Conservation (phyloP, 805 yeast species). For the Metschnikowia corniflorae region DNA sequence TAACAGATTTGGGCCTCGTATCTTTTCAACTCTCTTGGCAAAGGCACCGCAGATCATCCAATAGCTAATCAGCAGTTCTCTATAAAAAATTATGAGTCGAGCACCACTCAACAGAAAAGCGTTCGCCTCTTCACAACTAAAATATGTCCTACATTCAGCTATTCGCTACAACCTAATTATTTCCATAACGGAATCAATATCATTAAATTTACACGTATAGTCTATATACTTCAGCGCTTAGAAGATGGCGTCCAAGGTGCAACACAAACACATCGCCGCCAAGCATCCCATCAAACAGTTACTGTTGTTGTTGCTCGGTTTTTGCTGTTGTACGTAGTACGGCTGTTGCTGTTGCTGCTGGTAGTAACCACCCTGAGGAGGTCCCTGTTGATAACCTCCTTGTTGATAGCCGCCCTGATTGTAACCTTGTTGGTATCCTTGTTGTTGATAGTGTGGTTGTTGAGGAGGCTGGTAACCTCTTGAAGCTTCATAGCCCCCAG, state of each 20-base stretch:
- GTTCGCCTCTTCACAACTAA: too few relatives aligned
- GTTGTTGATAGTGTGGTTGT: slow-evolving; percentile 16
- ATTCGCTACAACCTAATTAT: too few relatives aligned
- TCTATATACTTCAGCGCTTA: too few relatives aligned
- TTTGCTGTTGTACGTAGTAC: slow-evolving; percentile 41
- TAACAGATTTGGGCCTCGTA: too few relatives aligned
- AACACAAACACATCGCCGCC: slow-evolving; percentile 40
- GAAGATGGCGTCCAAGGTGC: slow-evolving; percentile 29
- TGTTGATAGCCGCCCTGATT: slow-evolving; percentile 13
- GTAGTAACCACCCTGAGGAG: slow-evolving; percentile 30
- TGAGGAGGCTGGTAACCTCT: slow-evolving; percentile 22
- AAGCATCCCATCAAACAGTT: slow-evolving; percentile 39
- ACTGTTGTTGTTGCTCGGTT: slow-evolving; percentile 23
- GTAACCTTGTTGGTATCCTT: slow-evolving; percentile 10
- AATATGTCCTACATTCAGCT: too few relatives aligned
- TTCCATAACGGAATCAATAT: too few relatives aligned
- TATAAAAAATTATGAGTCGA: too few relatives aligned
- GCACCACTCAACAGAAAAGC: too few relatives aligned
- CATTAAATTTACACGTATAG: too few relatives aligned
- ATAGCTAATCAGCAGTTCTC: too few relatives aligned
- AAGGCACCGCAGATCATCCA: too few relatives aligned
- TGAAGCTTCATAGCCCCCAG: slow-evolving; percentile 15
- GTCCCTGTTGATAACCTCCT: slow-evolving; percentile 22
- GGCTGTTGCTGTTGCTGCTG: slow-evolving; percentile 39
- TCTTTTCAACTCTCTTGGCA: too few relatives aligned